Evolutionary conservation across 73 alveolate genomes (phyloP), one percentile per base, ranked within the genome.

Genomic region (Blepharisma japonicum): DNA sequence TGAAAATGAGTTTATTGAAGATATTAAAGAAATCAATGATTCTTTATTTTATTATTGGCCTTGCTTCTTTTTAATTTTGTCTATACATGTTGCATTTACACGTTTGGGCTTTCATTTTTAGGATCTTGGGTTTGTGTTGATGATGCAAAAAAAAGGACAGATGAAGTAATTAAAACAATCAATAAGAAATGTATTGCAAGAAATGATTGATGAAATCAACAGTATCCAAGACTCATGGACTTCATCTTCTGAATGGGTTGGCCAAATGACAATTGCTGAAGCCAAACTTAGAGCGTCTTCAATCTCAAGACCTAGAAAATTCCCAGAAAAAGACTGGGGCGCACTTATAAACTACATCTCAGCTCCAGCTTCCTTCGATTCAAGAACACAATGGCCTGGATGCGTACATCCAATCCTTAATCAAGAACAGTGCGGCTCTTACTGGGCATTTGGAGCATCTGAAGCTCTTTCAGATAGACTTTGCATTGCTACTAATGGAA

Each of bases 391-490:
- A 56, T 56, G 72, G 72, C 72, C 72, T 7, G 42, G 72, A 8
- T 56, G 72, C 45, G 42, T 56, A 7, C 72, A 56, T 38, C 72
- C 72, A 14, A 56, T 56, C 72, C 20, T 8, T 9, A 38, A 56
- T 20, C 72, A 56, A 56, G 86, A 78, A 72, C 81, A 86, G 71
- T 96, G 98, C 81, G 98, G 99, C 21, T 96, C 98, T n/a, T 96
- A 98, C 90, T 96, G 99, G 98, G 99, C 99, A 42, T 94, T 96
- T 79, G 98, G 95, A 6, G 94, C 98, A 21, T 91, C 92, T 18
- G 99, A 94, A 71, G 90, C 98, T 6, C 80, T 95, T 86, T 87
- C 96, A 71, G 99, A 95, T 87, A 94, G 99, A 87, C 80, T 84
- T 68, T 95, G 98, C 81, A 95, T 95, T 68, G 83, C 84, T 18